phyloP scores from a whole-genome alignment of 108 stramenopile species.

The Nitzschia palea region DNA sequence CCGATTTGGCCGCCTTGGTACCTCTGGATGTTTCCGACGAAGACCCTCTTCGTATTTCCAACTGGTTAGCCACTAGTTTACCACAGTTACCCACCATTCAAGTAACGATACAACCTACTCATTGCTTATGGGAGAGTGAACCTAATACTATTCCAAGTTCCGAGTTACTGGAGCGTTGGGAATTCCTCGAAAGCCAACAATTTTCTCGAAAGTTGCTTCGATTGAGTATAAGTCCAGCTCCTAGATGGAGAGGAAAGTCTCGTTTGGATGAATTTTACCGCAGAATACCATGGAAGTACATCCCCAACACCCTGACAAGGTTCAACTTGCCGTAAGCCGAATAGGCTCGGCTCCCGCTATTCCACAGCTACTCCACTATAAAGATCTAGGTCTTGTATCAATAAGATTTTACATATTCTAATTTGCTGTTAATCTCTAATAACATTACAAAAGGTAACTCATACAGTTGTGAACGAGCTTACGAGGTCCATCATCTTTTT shows the following conservation, averaged over 20 bases:
- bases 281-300: conserved; percentile 3
- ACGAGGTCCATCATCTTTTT: no score
- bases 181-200: background rate
- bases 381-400: no score
- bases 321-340: conserved; percentile 1
- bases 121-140: background rate
- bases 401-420: no score
- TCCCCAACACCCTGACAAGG: background rate
- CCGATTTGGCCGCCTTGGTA: background rate
- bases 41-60: background rate
- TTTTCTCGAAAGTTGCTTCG: background rate
- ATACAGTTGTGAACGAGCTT: no score
- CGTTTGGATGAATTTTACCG: background rate
- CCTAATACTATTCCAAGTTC: background rate
- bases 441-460: no score
- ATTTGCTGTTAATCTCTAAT: no score
- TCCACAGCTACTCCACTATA: no score
- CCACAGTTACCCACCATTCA: background rate
- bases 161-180: background rate
- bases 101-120: background rate
- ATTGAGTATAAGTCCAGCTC: background rate
- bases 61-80: background rate
- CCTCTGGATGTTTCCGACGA: background rate
- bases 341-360: no score
- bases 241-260: background rate